These are phyloP conservation scores for Beauveria brongniartii DNA, from an alignment of 2,329 filamentous ascomycete genomes.

Conservation along the genomic window DNA sequence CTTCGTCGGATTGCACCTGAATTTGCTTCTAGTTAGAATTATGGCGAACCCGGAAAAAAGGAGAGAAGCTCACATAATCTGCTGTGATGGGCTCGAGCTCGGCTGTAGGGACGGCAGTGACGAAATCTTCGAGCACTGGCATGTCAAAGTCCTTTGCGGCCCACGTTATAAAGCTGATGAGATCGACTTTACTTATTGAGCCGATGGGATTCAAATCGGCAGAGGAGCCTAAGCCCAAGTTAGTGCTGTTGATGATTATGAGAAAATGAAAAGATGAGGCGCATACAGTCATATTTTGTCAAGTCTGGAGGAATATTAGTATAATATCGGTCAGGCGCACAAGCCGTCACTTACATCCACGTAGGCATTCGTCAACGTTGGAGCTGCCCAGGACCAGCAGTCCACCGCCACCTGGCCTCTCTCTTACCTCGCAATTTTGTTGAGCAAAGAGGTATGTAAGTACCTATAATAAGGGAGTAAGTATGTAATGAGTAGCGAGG, in stretches of 20 bases:
- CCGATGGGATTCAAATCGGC: conserved; percentile 31
- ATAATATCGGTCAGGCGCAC: not conserved
- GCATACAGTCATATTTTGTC: conserved; percentile 27
- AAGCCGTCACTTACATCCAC: not conserved
- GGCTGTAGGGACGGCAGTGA: conserved; percentile 49
- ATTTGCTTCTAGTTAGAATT: not conserved
- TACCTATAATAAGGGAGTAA: conserved; percentile 20
- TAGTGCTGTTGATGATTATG: not conserved
- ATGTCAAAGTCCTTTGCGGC: conserved; percentile 47
- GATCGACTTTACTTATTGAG: conserved; percentile 47
- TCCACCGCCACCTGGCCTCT: conserved; percentile 18
- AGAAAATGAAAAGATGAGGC: not conserved
- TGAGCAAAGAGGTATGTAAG: conserved; percentile 51
- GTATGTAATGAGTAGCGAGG: not conserved
- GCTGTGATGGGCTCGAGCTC: conserved; percentile 38
- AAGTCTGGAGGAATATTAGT: conserved; percentile 1
- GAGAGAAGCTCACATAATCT: conserved; percentile 17
- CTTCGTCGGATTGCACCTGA: conserved; percentile 29
- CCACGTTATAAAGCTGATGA: conserved; percentile 57
- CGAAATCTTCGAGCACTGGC: conserved; percentile 55
- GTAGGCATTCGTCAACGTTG: conserved; percentile 21
- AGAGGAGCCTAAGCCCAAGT: conserved; percentile 20
- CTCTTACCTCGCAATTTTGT: conserved; percentile 17
- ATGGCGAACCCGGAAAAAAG: not conserved
- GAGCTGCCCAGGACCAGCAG: conserved; percentile 21